A percentile compares a stretch with the other conserved stretches of the same genome.
phyloP scores from a whole-genome alignment of 2,329 filamentous ascomycete genomes.

The Pyrenochaeta sp. region DNA sequence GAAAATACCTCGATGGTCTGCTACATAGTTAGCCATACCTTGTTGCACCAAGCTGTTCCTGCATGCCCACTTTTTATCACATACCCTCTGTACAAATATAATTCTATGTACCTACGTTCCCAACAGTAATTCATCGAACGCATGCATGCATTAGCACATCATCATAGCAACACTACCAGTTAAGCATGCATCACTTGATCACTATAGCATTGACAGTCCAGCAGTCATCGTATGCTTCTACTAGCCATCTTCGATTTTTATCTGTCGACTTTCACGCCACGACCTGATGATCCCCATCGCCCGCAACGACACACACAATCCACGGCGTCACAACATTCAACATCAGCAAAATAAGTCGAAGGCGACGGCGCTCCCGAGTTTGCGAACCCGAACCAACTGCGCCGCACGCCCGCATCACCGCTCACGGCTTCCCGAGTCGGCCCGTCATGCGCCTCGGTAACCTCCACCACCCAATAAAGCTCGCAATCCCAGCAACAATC shows the following conservation, averaged over 20 bases:
- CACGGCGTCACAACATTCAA: not conserved
- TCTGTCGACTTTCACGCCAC: no score
- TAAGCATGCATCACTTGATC: not conserved
- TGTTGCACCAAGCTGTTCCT: conserved; percentile 5
- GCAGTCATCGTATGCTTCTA: no score
- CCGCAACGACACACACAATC: not conserved
- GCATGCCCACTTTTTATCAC: conserved; percentile 1
- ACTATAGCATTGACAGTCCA: not conserved
- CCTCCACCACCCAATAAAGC: not conserved
- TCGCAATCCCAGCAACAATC: not conserved
- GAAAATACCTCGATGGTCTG: not conserved
- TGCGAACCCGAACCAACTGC: not conserved
- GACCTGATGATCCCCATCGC: not conserved
- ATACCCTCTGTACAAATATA: conserved; percentile 27
- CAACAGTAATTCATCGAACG: not conserved
- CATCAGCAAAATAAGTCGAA: not conserved
- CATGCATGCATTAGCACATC: not conserved
- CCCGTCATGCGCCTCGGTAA: not conserved
- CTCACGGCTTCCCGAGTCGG: conserved; percentile 8
- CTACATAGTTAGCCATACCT: conserved; percentile 6
- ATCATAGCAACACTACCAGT: not conserved
- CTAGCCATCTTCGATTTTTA: no score
- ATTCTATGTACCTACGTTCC: conserved; percentile 2
- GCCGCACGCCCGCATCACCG: not conserved
- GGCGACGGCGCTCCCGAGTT: not conserved